Percentiles rank a stretch among this genome's conserved stretches.
These are phyloP conservation scores for Diaporthe sp. DNA, from an alignment of 2,329 filamentous ascomycete species.

Conservation along the genomic window DNA sequence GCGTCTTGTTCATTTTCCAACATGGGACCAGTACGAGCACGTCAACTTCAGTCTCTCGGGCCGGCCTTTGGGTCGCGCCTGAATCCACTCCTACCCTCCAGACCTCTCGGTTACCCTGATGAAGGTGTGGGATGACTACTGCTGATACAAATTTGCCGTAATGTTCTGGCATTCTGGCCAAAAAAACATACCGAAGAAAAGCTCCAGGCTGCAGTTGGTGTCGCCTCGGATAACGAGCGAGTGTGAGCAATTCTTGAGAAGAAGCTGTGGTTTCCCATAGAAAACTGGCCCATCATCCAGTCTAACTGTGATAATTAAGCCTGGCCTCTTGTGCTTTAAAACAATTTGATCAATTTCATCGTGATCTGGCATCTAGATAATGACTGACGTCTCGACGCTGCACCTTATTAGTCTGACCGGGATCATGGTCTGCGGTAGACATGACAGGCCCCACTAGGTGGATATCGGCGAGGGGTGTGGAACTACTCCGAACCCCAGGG, in stretches of 20 bases:
- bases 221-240: background rate
- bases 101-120: constrained; percentile 42
- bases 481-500: constrained; percentile 3
- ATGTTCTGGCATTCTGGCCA: background rate
- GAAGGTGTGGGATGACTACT: constrained; percentile 38
- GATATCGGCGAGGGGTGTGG: constrained; percentile 4
- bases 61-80: constrained; percentile 45
- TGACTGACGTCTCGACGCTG: constrained; percentile 4
- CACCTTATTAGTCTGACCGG: background rate
- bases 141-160: constrained; percentile 38
- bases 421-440: constrained; percentile 19
- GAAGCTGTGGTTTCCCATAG: background rate
- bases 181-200: background rate
- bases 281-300: background rate
- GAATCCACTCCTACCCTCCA: constrained; percentile 47
- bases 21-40: constrained; percentile 52
- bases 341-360: background rate
- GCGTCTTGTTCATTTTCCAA: constrained; percentile 64
- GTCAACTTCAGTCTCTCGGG: constrained; percentile 48
- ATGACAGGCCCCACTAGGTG: constrained; percentile 21
- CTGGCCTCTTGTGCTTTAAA: background rate
- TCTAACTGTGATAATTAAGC: background rate
- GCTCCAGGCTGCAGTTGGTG: background rate
- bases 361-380: background rate
- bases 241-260: background rate